Base-by-base conservation (phyloP, 148 eudicot species). In the Salicornia ramosissima region DNA sequence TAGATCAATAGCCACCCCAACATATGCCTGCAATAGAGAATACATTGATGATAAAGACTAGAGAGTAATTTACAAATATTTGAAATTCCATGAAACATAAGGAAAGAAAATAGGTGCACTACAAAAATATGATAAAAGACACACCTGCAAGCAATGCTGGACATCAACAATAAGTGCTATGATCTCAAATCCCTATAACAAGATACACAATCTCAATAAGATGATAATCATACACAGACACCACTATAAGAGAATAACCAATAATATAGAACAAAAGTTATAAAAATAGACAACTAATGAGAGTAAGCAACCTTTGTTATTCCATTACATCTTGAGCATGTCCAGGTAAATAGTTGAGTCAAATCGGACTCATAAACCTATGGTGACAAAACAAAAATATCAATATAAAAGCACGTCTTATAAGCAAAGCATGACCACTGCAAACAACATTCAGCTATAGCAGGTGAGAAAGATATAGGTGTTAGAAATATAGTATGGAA, bases 351-450 rank as follows among this genome's bases (percentile, higher is more conserved):
- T 42, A 94, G 78, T 68, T 87, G 92, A 15, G 97, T 88, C 81
- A 87, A 86, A 82, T 94, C 97, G 42, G 99, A 90, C 78, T 90
- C 76, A 74, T 94, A 94, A 11, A 90, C 99, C 97, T 94, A 80
- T 73, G 72, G 77, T 64, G 31, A 67, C 12, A n/a, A n/a, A n/a
- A n/a, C 19, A 13, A 46, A 46, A 22, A 62, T 52, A 7, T 15
- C 18, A 25, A 5, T 42, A 42, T 66, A 18, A 4, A 13, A 26
- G 21, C 19, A 9, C 33, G 18, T 34, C 43, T 24, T 40, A 24
- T 31, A 47, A 29, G 19, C 9, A 57, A 36, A 50, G 54, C n/a
- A 49, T 47, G 34, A 34, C n/a, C 26, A 49, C 31, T n/a, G 12
- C 6, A 58, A 61, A 60, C 46, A 71, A 22, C 24, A 49, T 9